A percentile compares a stretch with the other conserved stretches of the same genome.
phyloP scores from a whole-genome alignment of 73 alveolate genomes.

The Tetrahymena malaccensis region DNA sequence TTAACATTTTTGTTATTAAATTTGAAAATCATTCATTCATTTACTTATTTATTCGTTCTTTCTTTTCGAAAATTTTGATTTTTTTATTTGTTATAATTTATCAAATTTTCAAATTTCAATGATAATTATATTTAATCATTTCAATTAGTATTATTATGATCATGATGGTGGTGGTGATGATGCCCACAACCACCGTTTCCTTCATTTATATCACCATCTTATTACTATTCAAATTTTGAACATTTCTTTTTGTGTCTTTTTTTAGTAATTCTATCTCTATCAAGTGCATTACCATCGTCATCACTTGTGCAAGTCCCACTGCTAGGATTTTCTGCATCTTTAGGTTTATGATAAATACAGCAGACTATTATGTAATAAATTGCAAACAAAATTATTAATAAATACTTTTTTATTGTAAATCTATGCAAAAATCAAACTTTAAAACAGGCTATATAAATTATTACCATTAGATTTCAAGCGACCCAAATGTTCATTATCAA shows the following conservation, averaged over 20 bases:
- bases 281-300: conserved; percentile 36
- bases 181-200: not conserved
- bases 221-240: not conserved
- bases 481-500: conserved; percentile 27
- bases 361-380: not conserved
- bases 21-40: no score
- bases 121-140: not conserved
- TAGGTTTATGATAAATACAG: not conserved
- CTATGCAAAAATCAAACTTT: no score
- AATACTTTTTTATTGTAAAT: no score
- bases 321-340: not conserved
- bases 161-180: not conserved
- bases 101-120: not conserved
- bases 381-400: no score
- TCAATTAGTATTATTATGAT: not conserved
- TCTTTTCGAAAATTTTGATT: not conserved
- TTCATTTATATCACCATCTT: not conserved
- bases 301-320: conserved; percentile 32
- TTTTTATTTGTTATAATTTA: no score
- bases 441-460: not conserved
- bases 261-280: conserved; percentile 21
- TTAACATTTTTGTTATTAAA: not conserved
- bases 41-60: not conserved
- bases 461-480: conserved; percentile 19
- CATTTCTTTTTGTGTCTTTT: conserved; percentile 20